Evolutionary conservation across 208 protist genomes (phyloP), one percentile per base, ranked within the genome.

Genomic region (Lotmaria passim): DNA sequence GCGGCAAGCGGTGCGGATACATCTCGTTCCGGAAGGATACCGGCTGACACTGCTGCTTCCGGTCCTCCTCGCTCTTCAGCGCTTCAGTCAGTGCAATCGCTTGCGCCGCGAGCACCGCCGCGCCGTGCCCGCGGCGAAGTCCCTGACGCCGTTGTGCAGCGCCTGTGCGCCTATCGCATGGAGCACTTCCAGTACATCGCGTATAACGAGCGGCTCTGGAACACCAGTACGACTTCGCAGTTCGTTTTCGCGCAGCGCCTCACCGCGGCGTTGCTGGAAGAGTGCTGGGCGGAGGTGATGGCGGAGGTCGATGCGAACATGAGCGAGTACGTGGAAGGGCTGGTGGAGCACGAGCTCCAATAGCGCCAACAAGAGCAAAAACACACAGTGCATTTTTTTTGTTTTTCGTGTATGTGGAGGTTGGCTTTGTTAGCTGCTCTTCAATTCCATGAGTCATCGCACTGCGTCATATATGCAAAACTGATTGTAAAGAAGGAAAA

Each of bases 311-410:
- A 66, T 14, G 51, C 43, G 28, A 91, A 89, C 33, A 83, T 96
- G 81, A 87, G 93, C 72, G 87, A 91, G 30, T 96, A 96, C 70
- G 88, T 95, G 19, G 89, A 95, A 38, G 89, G 88, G 6, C 75
- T 96, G 21, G 79, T 76, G 10, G 81, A 88, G 1, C 92, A 96
- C 71, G 92, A 96, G 67, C 58, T 96, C 11, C 87, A 92, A 44
- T 96, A 86, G 51, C 46, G 12, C 17, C 46, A n/a, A 51, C n/a
- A n/a, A 51, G 21, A n/a, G 11, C 11, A 17, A 47, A 21, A 7
- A 12, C 10, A 17, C n/a, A 3, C 11, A 21, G 41, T 3, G 14
- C 41, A 19, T 46, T 46, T 15, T 46, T 15, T 15, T 46, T 46
- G 14, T 46, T 46, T 46, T 7, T 19, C n/a, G 14, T 21, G 41